Conservation (phyloP, 139 green algal genomes). For the Diplosphaera chodatii region DNA sequence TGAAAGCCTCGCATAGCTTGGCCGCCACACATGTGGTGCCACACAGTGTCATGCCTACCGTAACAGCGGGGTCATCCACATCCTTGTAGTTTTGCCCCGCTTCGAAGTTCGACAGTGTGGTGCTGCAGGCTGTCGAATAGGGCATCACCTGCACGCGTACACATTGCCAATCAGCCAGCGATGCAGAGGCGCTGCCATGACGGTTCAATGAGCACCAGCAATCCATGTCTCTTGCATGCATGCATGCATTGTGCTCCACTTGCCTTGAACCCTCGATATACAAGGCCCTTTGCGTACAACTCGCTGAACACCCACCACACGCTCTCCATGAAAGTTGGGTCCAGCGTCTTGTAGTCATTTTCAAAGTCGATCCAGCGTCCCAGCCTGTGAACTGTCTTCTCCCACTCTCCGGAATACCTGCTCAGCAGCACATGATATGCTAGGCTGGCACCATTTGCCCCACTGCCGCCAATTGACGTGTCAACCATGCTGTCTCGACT, state of each 20-base stretch:
- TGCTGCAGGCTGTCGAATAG: slow-evolving; percentile 92
- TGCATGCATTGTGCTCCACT: no score
- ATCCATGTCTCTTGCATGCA: no score
- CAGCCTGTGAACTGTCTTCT: slow-evolving; percentile 84
- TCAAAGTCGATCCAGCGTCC: slow-evolving; percentile 99
- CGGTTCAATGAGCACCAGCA: no score
- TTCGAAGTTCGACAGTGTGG: slow-evolving; percentile 97
- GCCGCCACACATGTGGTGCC: no score
- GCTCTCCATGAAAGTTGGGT: slow-evolving; percentile 94
- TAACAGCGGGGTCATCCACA: slow-evolving; percentile 64
- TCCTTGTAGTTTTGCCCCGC: slow-evolving; percentile 98
- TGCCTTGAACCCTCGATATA: slow-evolving; percentile 98
- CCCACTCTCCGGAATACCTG: slow-evolving; percentile 94
- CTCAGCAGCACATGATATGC: neutral
- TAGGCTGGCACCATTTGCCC: no score
- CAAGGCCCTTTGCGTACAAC: slow-evolving; percentile 89
- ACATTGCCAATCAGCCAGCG: no score
- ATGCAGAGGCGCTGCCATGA: no score
- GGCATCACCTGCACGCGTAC: slow-evolving; percentile 92
- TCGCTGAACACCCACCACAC: slow-evolving; percentile 98
- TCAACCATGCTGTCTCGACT: no score
- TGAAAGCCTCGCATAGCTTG: no score
- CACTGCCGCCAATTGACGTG: no score
- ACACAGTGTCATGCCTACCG: no score
- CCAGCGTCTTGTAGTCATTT: slow-evolving; percentile 99